These are phyloP conservation scores for Coprinellus aureogranulatus DNA, from an alignment of 768 basidiomycete species.

Conservation along the genomic window DNA sequence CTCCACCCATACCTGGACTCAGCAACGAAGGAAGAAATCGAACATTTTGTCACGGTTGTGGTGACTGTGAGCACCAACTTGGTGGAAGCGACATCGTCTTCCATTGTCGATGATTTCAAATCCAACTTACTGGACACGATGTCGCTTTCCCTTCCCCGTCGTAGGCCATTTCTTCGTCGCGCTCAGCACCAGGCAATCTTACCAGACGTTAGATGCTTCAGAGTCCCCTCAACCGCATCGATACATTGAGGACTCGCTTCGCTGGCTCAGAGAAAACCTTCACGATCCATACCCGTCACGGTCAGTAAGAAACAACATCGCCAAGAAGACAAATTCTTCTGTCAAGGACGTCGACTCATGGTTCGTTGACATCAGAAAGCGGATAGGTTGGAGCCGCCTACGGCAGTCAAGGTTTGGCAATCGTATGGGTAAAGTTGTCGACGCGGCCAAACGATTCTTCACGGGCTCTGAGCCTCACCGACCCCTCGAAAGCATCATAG, in stretches of 20 bases:
- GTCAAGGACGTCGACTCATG: constrained; percentile 11
- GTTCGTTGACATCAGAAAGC: constrained; percentile 10
- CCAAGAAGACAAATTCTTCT: neutral
- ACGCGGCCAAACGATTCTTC: constrained; percentile 1
- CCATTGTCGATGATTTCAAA: too few relatives aligned
- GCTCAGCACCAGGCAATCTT: too few relatives aligned
- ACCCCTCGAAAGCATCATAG: neutral
- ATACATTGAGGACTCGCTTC: constrained; percentile 10
- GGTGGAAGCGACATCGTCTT: too few relatives aligned
- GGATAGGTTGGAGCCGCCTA: constrained; percentile 13
- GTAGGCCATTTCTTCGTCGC: too few relatives aligned
- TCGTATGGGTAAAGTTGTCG: constrained; percentile 1
- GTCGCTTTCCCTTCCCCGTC: too few relatives aligned
- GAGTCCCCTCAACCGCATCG: too few relatives aligned
- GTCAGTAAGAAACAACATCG: neutral
- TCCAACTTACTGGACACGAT: too few relatives aligned
- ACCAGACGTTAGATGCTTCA: too few relatives aligned
- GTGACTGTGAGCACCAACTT: too few relatives aligned
- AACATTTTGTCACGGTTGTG: too few relatives aligned
- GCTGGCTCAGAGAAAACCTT: constrained; percentile 7
- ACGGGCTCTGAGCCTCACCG: neutral
- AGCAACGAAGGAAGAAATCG: too few relatives aligned
- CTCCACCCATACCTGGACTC: too few relatives aligned
- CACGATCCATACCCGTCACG: constrained; percentile 10
- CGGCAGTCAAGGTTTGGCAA: constrained; percentile 7